A percentile compares a stretch with the other conserved stretches of the same genome.
These are phyloP conservation scores for Puccinia hordei DNA, from an alignment of 1,284 basidiomycete species.

Conservation along the genomic window DNA sequence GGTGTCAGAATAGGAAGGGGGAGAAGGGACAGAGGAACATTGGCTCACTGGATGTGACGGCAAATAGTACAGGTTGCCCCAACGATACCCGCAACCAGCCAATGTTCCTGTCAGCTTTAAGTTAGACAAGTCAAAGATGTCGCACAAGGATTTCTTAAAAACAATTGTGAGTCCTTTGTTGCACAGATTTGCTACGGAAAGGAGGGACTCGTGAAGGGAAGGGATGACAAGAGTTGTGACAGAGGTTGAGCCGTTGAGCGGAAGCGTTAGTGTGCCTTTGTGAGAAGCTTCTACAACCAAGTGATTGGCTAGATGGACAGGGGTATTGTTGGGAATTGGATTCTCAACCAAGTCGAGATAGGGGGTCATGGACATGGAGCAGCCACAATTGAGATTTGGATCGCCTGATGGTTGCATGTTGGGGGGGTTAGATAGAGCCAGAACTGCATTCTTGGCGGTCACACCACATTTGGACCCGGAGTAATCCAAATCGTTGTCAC, in stretches of 20 bases:
- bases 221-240: not conserved
- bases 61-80: constrained; percentile 21
- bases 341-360: not conserved
- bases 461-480: not conserved
- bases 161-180: not conserved
- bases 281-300: not conserved
- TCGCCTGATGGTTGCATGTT: not conserved
- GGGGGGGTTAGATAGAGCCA: not conserved
- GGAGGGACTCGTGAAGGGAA: constrained; percentile 5
- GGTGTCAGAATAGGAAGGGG: not conserved
- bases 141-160: not conserved
- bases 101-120: not conserved
- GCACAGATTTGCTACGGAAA: constrained; percentile 4
- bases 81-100: not conserved
- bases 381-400: not conserved
- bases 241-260: not conserved
- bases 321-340: not conserved
- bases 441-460: not conserved
- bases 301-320: not conserved
- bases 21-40: not conserved
- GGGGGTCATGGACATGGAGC: constrained; percentile 3
- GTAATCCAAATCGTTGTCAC: not conserved
- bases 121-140: not conserved
- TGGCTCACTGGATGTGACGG: not conserved
- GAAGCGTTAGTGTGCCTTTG: not conserved